phyloP scores from a whole-genome alignment of 2,329 filamentous ascomycete genomes.

The Claviceps pazoutovae region DNA sequence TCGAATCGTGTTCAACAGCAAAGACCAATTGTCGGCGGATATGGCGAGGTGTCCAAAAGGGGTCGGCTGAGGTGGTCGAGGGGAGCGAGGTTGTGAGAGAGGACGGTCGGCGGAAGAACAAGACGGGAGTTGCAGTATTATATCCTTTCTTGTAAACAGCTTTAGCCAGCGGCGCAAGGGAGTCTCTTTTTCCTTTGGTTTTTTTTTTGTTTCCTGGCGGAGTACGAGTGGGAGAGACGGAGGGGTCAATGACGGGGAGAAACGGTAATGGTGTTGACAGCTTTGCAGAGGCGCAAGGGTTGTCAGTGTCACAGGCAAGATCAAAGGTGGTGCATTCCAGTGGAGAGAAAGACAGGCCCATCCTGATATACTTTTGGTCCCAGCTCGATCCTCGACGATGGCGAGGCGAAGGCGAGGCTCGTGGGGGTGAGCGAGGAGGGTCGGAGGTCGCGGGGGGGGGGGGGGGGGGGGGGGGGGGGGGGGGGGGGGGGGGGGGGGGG shows the following conservation, averaged over 20 bases:
- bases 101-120: background rate
- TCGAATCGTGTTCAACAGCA: background rate
- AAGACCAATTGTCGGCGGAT: background rate
- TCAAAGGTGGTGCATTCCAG: background rate
- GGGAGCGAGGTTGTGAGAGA: background rate
- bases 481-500: background rate
- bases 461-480: background rate
- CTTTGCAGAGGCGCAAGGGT: background rate
- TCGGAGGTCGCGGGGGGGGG: background rate
- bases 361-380: constrained; percentile 2
- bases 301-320: background rate
- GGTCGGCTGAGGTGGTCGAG: background rate
- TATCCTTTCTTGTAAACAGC: background rate
- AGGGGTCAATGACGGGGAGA: background rate
- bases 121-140: background rate
- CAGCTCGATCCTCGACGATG: constrained; percentile 2
- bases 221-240: background rate
- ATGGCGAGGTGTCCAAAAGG: background rate
- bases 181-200: background rate
- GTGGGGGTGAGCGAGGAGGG: background rate
- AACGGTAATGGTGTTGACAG: background rate
- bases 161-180: background rate
- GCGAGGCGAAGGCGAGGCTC: background rate
- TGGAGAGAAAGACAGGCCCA: constrained; percentile 4
- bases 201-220: too few relatives aligned